Evolutionary conservation across 2,329 filamentous ascomycete species (phyloP).

Genomic region (Cladosporium cucumerinum): DNA sequence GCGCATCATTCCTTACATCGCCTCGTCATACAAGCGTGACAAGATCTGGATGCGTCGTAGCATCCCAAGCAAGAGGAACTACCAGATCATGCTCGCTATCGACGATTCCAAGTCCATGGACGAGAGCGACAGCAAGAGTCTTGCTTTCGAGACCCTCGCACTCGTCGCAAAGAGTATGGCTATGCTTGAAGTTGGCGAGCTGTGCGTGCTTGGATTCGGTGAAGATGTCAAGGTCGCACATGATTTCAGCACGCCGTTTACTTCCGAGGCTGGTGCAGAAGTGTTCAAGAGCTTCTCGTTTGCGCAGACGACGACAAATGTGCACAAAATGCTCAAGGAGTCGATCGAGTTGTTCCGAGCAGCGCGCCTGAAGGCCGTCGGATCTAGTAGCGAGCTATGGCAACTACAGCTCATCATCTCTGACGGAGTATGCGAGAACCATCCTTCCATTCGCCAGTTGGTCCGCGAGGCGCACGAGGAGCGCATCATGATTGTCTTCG

Average conservation of each 20-base stretch:
- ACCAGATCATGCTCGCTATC: slow-evolving; percentile 96
- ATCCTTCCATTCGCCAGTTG: slow-evolving; percentile 76
- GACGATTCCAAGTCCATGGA: slow-evolving; percentile 96
- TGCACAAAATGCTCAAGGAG: slow-evolving; percentile 70
- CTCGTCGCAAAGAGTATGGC: slow-evolving; percentile 82
- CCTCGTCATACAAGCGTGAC: slow-evolving; percentile 96
- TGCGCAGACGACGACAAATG: slow-evolving; percentile 79
- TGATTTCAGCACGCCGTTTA: slow-evolving; percentile 78
- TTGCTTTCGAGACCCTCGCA: slow-evolving; percentile 91
- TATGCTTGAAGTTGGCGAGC: slow-evolving; percentile 91
- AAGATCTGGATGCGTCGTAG: slow-evolving; percentile 99
- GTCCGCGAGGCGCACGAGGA: slow-evolving; percentile 87
- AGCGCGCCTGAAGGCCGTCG: slow-evolving; percentile 60
- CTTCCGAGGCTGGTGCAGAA: slow-evolving; percentile 74
- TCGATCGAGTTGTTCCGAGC: slow-evolving; percentile 79
- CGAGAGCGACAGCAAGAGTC: slow-evolving; percentile 68
- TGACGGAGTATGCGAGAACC: slow-evolving; percentile 88
- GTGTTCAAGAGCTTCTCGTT: slow-evolving; percentile 85
- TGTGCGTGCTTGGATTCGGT: slow-evolving; percentile 90
- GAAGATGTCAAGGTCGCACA: slow-evolving; percentile 80
- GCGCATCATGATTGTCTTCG: slow-evolving; percentile 96
- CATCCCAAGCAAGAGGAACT: slow-evolving; percentile 86
- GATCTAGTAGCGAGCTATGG: slow-evolving; percentile 71
- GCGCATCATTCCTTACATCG: slow-evolving; percentile 98
- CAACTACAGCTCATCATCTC: slow-evolving; percentile 91